These are phyloP conservation scores for Diutina neorugosa DNA, from an alignment of 1,139 yeast species.

Conservation along the genomic window DNA sequence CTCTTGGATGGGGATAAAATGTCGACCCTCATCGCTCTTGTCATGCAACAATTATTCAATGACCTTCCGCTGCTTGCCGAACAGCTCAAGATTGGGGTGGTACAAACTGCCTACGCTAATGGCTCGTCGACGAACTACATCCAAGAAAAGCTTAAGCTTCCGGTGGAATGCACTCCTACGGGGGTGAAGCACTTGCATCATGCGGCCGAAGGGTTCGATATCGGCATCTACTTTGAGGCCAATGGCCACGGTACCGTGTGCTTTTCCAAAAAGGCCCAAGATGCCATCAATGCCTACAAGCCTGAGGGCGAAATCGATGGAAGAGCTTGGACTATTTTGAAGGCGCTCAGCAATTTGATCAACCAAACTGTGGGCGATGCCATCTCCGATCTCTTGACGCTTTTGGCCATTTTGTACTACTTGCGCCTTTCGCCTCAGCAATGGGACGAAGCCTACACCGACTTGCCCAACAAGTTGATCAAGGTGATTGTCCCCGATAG, in stretches of 20 bases:
- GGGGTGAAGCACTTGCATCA: slow-evolving; percentile 96
- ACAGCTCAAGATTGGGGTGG: slow-evolving; percentile 59
- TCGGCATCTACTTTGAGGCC: slow-evolving; percentile 95
- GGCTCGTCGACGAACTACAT: slow-evolving; percentile 79
- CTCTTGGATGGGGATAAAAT: slow-evolving; percentile 91
- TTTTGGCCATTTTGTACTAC: slow-evolving; percentile 51
- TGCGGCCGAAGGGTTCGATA: slow-evolving; percentile 70
- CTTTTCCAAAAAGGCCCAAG: slow-evolving; percentile 50
- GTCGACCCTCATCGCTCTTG: slow-evolving; percentile 71
- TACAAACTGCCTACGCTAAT: slow-evolving; percentile 96
- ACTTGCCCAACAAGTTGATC: slow-evolving; percentile 73
- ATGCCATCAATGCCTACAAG: slow-evolving; percentile 16
- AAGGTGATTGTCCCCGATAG: slow-evolving; percentile 82
- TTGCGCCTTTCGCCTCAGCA: slow-evolving; percentile 43
- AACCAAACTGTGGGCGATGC: slow-evolving; percentile 98
- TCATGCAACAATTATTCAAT: slow-evolving; percentile 40
- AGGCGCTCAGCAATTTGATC: slow-evolving; percentile 54
- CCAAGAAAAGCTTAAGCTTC: slow-evolving; percentile 48
- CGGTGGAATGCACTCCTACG: slow-evolving; percentile 84
- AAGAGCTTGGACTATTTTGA: slow-evolving; percentile 38
- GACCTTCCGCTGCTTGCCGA: slow-evolving; percentile 25
- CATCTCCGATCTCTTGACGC: slow-evolving; percentile 73
- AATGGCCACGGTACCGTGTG: slow-evolving; percentile 98
- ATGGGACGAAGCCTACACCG: slow-evolving; percentile 74
- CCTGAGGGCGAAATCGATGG: slow-evolving; percentile 11